Conservation (phyloP, 805 yeast species). For the Grigorovia yakushimaensis region DNA sequence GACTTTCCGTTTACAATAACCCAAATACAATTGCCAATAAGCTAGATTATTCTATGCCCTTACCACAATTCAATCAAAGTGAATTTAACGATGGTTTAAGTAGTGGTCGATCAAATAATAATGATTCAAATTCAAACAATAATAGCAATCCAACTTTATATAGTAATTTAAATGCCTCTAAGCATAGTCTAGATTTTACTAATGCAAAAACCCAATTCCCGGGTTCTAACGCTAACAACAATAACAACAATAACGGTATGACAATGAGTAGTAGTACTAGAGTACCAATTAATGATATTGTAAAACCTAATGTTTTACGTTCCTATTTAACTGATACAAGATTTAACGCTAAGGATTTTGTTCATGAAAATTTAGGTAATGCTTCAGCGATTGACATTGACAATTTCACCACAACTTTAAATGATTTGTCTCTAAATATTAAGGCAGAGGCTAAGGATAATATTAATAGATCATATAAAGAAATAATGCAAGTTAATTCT, state of each 20-base stretch:
- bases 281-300: conserved; percentile 1
- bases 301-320: conserved; percentile 11
- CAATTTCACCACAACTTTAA: conserved; percentile 49
- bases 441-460: conserved; percentile 48
- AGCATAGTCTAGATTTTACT: background rate
- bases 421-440: conserved; percentile 39
- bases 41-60: conserved; percentile 22
- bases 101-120: background rate
- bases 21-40: conserved; percentile 16
- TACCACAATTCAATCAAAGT: conserved; percentile 10
- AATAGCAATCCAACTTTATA: background rate
- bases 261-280: background rate
- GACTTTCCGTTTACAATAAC: conserved; percentile 34
- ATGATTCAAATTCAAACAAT: background rate
- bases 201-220: background rate
- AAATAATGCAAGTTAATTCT: conserved; percentile 47
- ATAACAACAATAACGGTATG: background rate
- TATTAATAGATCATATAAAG: conserved; percentile 53
- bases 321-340: conserved; percentile 30
- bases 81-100: background rate
- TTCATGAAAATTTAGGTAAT: conserved; percentile 42
- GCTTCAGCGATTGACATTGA: conserved; percentile 69
- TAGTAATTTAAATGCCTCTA: background rate
- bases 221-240: background rate
- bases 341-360: conserved; percentile 41